phyloP scores from a whole-genome alignment of 805 yeast species.

The Babjeviella inositovora region DNA sequence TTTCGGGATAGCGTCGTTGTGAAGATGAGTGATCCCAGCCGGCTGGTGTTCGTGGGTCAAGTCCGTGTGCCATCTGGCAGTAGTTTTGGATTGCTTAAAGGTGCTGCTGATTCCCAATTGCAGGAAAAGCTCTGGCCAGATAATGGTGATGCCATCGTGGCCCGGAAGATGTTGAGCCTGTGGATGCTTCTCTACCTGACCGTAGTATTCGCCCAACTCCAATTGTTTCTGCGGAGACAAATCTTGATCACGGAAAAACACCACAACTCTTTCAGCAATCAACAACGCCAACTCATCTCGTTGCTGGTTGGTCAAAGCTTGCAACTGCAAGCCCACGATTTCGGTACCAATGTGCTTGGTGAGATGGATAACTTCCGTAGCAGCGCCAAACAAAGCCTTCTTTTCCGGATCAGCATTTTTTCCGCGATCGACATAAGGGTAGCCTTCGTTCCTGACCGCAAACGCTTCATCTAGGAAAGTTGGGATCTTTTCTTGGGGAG shows the following conservation, averaged over 20 bases:
- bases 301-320: slow-evolving; percentile 22
- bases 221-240: slow-evolving; percentile 22
- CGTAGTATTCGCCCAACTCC: slow-evolving; percentile 27
- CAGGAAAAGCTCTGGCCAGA: slow-evolving; percentile 30
- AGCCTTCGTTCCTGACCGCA: slow-evolving; percentile 15
- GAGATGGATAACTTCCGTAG: slow-evolving; percentile 20
- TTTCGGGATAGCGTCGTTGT: slow-evolving; percentile 29
- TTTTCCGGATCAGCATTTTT: slow-evolving; percentile 17
- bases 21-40: slow-evolving; percentile 37
- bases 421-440: slow-evolving; percentile 16
- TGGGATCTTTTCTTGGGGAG: slow-evolving; percentile 14
- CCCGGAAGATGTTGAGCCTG: slow-evolving; percentile 14
- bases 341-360: slow-evolving; percentile 33
- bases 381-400: slow-evolving; percentile 21
- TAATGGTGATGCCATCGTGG: slow-evolving; percentile 18
- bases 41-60: slow-evolving; percentile 40
- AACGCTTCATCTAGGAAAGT: slow-evolving; percentile 20
- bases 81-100: too few relatives aligned
- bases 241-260: slow-evolving; percentile 31
- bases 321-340: slow-evolving; percentile 25
- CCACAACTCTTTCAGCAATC: slow-evolving; percentile 32
- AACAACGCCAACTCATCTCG: slow-evolving; percentile 29
- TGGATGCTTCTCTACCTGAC: slow-evolving; percentile 23
- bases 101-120: too few relatives aligned
- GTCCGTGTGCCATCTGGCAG: slow-evolving; percentile 48